Evolutionary conservation across 164 flowering plant species (phyloP).

Genomic region (Houttuynia cordata): DNA sequence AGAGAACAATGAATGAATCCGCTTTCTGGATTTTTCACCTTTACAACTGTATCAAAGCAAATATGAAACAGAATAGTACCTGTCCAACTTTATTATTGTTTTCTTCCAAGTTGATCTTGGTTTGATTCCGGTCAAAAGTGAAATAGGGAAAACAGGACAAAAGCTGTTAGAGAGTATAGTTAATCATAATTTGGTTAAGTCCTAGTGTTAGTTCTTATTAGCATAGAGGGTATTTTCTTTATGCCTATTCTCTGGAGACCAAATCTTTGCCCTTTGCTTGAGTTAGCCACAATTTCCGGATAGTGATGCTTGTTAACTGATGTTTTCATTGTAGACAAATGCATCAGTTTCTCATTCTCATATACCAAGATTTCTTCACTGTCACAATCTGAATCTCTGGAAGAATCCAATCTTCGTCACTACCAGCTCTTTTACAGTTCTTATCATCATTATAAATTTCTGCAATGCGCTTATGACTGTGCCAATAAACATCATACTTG

Average conservation of each 20-base stretch:
- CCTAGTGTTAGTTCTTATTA: too few species aligned
- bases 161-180: too few species aligned
- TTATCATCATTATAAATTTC: constrained; percentile 49
- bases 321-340: constrained; percentile 17
- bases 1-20: too few species aligned
- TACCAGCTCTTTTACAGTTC: constrained; percentile 39
- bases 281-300: constrained; percentile 73
- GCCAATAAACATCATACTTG: constrained; percentile 83
- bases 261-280: constrained; percentile 57
- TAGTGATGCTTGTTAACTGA: constrained; percentile 8
- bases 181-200: too few species aligned
- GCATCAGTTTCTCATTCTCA: too few species aligned
- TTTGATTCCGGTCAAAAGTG: too few species aligned
- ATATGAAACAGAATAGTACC: too few species aligned
- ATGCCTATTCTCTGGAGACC: constrained; percentile 83
- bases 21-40: too few species aligned
- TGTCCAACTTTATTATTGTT: too few species aligned
- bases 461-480: constrained; percentile 81
- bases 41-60: too few species aligned
- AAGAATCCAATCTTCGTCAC: constrained; percentile 58
- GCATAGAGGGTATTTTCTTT: constrained; percentile 75
- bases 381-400: constrained; percentile 40
- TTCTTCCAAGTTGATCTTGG: too few species aligned
- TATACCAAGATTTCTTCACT: constrained; percentile 46
- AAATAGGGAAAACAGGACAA: too few species aligned